These are phyloP conservation scores for Xylaria hypoxylon DNA, from an alignment of 2,329 filamentous ascomycete species.

Conservation along the genomic window DNA sequence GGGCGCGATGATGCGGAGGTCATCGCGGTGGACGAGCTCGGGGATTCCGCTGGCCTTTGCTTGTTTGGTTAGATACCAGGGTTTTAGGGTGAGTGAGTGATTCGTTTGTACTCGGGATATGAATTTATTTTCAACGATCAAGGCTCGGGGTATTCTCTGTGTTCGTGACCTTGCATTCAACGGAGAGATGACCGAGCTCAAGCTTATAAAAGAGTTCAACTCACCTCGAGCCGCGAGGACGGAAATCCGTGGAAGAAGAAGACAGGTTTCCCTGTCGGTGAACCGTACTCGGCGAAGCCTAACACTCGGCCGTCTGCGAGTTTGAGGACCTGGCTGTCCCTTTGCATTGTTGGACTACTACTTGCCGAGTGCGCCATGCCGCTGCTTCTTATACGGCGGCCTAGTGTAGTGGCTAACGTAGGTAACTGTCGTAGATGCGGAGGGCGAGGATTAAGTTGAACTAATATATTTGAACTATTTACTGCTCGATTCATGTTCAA, in stretches of 20 bases:
- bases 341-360: neutral
- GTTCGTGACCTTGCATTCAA: neutral
- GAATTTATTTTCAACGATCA: no score
- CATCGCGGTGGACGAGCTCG: conserved; percentile 26
- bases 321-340: conserved; percentile 21
- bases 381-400: conserved; percentile 1
- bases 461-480: neutral
- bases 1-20: conserved; percentile 47
- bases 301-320: conserved; percentile 25
- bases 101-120: neutral
- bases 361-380: neutral
- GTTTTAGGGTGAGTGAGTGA: neutral
- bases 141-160: neutral
- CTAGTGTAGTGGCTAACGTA: neutral
- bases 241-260: conserved; percentile 34
- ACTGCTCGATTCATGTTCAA: neutral
- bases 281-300: conserved; percentile 32
- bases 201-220: neutral
- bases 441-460: neutral
- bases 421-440: neutral
- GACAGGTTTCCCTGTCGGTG: conserved; percentile 29
- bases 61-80: neutral
- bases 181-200: neutral
- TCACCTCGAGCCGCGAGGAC: conserved; percentile 28
- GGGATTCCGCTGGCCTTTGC: conserved; percentile 19